Conservation (phyloP, 768 basidiomycete species). For the Xerocomellus intermedius region DNA sequence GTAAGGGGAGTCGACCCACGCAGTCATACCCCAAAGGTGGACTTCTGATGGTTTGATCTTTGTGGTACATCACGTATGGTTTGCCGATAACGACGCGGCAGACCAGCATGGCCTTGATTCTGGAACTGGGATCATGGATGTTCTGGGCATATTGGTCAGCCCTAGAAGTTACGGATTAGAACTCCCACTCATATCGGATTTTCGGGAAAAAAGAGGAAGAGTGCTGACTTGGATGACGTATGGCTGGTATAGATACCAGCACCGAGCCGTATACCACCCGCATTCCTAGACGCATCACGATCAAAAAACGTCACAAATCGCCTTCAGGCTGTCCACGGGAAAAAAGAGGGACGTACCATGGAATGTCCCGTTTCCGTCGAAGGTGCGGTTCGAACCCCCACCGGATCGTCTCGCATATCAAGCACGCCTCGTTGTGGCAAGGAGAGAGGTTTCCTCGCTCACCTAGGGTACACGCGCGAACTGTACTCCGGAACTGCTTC, state of each 20-base stretch:
- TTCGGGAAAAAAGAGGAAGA: neutral
- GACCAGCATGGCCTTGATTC: slow-evolving; percentile 19
- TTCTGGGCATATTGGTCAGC: slow-evolving; percentile 19
- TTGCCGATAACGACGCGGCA: slow-evolving; percentile 25
- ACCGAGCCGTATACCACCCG: slow-evolving; percentile 21
- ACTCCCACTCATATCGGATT: neutral
- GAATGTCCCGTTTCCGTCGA: slow-evolving; percentile 12
- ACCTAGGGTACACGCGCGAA: slow-evolving; percentile 24
- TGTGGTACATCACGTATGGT: neutral
- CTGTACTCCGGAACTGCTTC: slow-evolving; percentile 23
- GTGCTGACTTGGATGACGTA: slow-evolving; percentile 24
- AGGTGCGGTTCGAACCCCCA: slow-evolving; percentile 22
- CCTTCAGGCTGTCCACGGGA: neutral
- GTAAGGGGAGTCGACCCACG: slow-evolving; percentile 10
- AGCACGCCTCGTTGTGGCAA: slow-evolving; percentile 14
- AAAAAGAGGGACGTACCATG: slow-evolving; percentile 12
- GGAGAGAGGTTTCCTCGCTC: slow-evolving; percentile 18
- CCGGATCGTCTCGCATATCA: slow-evolving; percentile 21
- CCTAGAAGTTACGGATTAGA: slow-evolving; percentile 12
- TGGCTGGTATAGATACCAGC: slow-evolving; percentile 26
- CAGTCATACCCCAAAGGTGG: slow-evolving; percentile 22
- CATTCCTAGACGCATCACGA: neutral
- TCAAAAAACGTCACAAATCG: slow-evolving; percentile 7
- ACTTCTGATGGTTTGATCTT: slow-evolving; percentile 10
- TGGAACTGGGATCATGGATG: slow-evolving; percentile 4